These are phyloP conservation scores for Plasmodium coatneyi DNA, from an alignment of 169 alveolate genomes.

Conservation along the genomic window DNA sequence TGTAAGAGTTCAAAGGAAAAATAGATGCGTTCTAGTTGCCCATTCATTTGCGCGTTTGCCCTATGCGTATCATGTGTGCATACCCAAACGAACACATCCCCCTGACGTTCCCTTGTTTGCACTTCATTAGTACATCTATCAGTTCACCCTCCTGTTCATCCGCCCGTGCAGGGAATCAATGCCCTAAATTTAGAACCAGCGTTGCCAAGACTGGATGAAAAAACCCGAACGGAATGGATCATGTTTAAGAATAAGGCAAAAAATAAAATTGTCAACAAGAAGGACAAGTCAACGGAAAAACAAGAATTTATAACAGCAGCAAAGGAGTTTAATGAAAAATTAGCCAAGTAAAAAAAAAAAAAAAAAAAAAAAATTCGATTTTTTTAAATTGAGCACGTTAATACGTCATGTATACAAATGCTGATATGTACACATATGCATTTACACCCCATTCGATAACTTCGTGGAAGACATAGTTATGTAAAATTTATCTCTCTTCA, in stretches of 20 bases:
- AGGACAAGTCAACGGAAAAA: conserved; percentile 56
- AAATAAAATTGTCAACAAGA: conserved; percentile 35
- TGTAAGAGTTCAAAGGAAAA: conserved; percentile 28
- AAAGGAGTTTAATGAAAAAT: conserved; percentile 55
- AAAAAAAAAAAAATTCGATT: background rate
- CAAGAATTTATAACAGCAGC: conserved; percentile 72
- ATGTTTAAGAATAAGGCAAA: conserved; percentile 60
- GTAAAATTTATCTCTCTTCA: background rate
- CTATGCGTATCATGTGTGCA: background rate
- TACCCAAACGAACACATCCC: background rate
- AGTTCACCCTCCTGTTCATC: background rate
- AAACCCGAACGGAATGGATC: conserved; percentile 71
- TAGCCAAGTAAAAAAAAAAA: conserved; percentile 48
- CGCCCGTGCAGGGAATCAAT: conserved; percentile 72
- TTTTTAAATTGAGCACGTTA: background rate
- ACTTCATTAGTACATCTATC: background rate
- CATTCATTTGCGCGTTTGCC: background rate
- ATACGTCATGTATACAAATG: background rate
- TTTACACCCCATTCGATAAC: background rate
- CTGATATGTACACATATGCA: background rate
- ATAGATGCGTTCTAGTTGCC: background rate
- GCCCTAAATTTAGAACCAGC: conserved; percentile 81
- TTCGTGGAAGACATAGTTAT: background rate
- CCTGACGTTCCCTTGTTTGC: background rate
- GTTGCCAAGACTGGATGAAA: conserved; percentile 62